These are phyloP conservation scores for Ilyonectria sp. DNA, from an alignment of 2,329 filamentous ascomycete genomes.

Conservation along the genomic window DNA sequence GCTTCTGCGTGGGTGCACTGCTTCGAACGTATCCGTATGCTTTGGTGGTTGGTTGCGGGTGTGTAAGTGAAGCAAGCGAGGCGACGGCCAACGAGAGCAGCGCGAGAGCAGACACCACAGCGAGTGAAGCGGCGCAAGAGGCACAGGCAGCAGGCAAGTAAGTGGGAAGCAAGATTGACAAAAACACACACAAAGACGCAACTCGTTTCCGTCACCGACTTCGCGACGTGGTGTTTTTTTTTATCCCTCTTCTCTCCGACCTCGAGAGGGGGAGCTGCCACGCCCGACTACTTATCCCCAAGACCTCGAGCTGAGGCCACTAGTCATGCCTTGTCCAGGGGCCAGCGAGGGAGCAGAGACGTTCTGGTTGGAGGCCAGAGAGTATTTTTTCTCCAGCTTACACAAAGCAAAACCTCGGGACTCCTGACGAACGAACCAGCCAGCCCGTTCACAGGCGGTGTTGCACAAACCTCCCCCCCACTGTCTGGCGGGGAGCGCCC, in stretches of 20 bases:
- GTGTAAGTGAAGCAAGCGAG: constrained; percentile 10
- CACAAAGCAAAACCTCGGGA: constrained; percentile 1
- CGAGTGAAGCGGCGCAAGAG: background rate
- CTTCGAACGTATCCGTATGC: background rate
- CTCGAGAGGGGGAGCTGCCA: background rate
- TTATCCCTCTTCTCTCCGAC: background rate
- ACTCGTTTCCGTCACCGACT: background rate
- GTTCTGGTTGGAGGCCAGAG: background rate
- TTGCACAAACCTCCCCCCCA: background rate
- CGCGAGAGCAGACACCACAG: background rate
- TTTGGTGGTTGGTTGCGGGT: background rate
- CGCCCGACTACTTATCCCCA: constrained; percentile 6
- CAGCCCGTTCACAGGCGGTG: background rate
- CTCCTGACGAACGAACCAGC: background rate
- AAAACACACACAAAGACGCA: background rate
- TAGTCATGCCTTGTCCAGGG: constrained; percentile 20
- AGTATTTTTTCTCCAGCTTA: background rate
- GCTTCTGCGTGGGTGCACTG: background rate
- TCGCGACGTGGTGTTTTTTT: background rate
- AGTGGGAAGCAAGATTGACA: background rate
- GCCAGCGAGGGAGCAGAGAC: background rate
- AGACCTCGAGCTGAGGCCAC: background rate
- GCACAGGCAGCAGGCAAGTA: background rate
- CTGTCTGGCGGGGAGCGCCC: background rate
- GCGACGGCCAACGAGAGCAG: background rate